Percentiles rank a stretch among this genome's conserved stretches.
Conservation (phyloP, 2,329 filamentous ascomycete species). For the Penicillium sp. region DNA sequence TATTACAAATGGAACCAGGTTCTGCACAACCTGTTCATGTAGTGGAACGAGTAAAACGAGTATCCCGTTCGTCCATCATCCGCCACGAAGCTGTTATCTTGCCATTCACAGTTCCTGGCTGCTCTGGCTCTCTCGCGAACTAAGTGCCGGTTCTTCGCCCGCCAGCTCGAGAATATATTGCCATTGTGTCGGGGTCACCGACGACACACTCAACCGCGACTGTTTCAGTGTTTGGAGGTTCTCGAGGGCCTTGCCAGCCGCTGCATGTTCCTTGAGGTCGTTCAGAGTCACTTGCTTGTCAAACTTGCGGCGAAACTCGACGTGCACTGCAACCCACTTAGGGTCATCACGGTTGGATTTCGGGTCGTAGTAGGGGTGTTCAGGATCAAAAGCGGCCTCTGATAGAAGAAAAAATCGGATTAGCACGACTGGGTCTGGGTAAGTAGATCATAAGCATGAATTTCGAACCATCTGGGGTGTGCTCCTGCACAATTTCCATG, state of each 20-base stretch:
- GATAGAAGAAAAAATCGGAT: constrained; percentile 4
- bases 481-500: constrained; percentile 87
- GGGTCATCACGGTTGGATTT: constrained; percentile 71
- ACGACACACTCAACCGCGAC: constrained; percentile 75
- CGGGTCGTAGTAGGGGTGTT: constrained; percentile 81
- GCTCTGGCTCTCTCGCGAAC: background rate
- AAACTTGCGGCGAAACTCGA: constrained; percentile 85
- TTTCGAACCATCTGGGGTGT: constrained; percentile 73
- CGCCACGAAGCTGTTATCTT: no score
- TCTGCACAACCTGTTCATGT: background rate
- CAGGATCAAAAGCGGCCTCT: constrained; percentile 73
- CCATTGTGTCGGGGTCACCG: constrained; percentile 53
- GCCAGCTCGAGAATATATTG: constrained; percentile 51
- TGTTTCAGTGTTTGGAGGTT: constrained; percentile 84
- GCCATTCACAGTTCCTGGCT: no score
- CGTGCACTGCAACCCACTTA: constrained; percentile 88
- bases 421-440: constrained; percentile 7
- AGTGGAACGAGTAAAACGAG: background rate
- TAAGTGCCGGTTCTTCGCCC: constrained; percentile 34
- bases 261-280: constrained; percentile 69
- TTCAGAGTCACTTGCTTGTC: constrained; percentile 69
- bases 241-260: constrained; percentile 61
- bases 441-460: constrained; percentile 15
- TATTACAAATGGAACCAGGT: background rate
- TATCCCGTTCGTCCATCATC: no score